Evolutionary conservation across 305 asterid genomes (phyloP).

Genomic region (Rubia occidens): DNA sequence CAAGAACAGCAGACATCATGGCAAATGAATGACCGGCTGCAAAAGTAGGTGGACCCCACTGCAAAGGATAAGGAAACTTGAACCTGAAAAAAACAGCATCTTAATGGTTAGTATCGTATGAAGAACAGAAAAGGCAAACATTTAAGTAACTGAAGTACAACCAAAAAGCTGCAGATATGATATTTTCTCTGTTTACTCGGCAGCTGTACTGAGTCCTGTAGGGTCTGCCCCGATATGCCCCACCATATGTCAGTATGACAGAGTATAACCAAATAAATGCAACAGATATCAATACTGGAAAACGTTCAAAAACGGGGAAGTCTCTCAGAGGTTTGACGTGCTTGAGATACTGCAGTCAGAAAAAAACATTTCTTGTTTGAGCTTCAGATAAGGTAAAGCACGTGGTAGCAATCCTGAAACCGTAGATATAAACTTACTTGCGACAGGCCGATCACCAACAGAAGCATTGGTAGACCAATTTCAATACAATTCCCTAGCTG

Average conservation of each 20-base stretch:
- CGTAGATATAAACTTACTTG: constrained; percentile 49
- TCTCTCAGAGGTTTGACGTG: constrained; percentile 74
- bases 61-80: constrained; percentile 89
- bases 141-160: constrained; percentile 22
- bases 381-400: constrained; percentile 10
- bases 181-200: constrained; percentile 74
- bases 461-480: constrained; percentile 84
- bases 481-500: constrained; percentile 91
- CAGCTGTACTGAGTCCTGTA: constrained; percentile 58
- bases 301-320: constrained; percentile 85
- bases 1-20: constrained; percentile 98
- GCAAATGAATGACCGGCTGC: constrained; percentile 82
- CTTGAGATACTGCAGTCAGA: constrained; percentile 76
- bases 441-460: constrained; percentile 69
- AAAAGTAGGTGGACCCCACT: constrained; percentile 99
- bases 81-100: constrained; percentile 43
- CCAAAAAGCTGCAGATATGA: constrained; percentile 94
- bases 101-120: constrained; percentile 9
- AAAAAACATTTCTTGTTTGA: constrained; percentile 24
- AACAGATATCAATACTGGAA: constrained; percentile 70
- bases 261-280: constrained; percentile 76
- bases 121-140: constrained; percentile 6
- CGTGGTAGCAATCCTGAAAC: constrained; percentile 14
- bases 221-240: constrained; percentile 66
- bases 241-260: constrained; percentile 74